phyloP scores from a whole-genome alignment of 2,329 filamentous ascomycete genomes.

The Ophiostoma ulmi region DNA sequence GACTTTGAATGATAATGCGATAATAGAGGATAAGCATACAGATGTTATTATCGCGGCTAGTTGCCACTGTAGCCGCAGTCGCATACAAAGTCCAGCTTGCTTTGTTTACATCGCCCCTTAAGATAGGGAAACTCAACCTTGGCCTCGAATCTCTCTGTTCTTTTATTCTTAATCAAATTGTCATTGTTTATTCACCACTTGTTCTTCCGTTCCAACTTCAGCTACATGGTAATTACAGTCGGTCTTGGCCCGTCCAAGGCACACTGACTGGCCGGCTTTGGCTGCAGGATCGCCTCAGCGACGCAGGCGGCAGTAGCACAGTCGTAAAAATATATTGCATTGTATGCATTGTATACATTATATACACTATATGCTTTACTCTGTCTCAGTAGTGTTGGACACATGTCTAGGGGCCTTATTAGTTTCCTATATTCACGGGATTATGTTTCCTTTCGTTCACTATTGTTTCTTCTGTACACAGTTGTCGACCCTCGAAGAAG shows the following conservation, averaged over 20 bases:
- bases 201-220: not conserved
- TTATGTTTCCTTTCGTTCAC: not conserved
- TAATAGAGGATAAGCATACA: not conserved
- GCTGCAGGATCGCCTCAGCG: constrained; percentile 17
- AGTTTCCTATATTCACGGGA: not conserved
- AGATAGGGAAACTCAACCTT: not conserved
- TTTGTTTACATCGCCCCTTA: constrained; percentile 2
- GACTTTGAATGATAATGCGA: not conserved
- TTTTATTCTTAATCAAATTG: too few species aligned
- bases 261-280: constrained; percentile 5
- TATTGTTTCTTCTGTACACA: not conserved
- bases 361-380: not conserved
- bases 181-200: not conserved
- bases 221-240: not conserved
- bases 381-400: not conserved
- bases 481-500: not conserved
- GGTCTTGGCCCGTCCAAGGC: constrained; percentile 12
- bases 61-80: not conserved
- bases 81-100: not conserved
- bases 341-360: not conserved
- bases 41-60: not conserved
- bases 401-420: constrained; percentile 6
- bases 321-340: not conserved
- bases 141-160: not conserved
- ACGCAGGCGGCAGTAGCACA: constrained; percentile 8